Conservation (phyloP, 768 basidiomycete species). For the Lactarius evosmus region DNA sequence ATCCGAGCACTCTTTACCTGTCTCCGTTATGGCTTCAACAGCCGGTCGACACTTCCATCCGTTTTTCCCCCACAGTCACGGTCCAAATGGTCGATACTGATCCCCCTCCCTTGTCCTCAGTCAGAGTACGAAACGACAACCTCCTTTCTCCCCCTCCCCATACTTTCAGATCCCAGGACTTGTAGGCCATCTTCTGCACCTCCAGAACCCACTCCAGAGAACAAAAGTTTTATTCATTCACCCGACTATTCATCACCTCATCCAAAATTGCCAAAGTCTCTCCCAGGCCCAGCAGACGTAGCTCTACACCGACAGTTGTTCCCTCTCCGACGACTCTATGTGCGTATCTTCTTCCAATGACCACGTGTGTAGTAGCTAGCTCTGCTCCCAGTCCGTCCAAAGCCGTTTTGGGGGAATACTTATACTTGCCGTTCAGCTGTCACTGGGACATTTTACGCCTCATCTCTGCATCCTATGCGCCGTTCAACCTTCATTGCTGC, state of each 20-base stretch:
- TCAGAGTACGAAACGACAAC: background rate
- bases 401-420: conserved; percentile 78
- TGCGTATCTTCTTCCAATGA: conserved; percentile 39
- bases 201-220: background rate
- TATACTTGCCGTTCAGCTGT: conserved; percentile 72
- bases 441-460: conserved; percentile 66
- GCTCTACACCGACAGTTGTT: conserved; percentile 40
- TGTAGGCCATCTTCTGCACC: conserved; percentile 9
- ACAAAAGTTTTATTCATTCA: background rate
- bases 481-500: conserved; percentile 78
- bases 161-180: background rate
- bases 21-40: conserved; percentile 14
- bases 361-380: background rate
- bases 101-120: conserved; percentile 4
- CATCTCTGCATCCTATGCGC: conserved; percentile 68
- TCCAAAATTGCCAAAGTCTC: background rate
- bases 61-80: conserved; percentile 17
- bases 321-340: conserved; percentile 63
- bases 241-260: background rate
- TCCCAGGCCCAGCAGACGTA: background rate
- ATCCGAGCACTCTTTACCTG: conserved; percentile 21
- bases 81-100: conserved; percentile 22
- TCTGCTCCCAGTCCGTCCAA: conserved; percentile 60
- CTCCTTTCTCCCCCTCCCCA: conserved; percentile 20
- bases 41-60: conserved; percentile 4